Evolutionary conservation across 1,284 basidiomycete species (phyloP), one percentile per base, ranked within the genome.

Genomic region (Phellinidium pouzarii): DNA sequence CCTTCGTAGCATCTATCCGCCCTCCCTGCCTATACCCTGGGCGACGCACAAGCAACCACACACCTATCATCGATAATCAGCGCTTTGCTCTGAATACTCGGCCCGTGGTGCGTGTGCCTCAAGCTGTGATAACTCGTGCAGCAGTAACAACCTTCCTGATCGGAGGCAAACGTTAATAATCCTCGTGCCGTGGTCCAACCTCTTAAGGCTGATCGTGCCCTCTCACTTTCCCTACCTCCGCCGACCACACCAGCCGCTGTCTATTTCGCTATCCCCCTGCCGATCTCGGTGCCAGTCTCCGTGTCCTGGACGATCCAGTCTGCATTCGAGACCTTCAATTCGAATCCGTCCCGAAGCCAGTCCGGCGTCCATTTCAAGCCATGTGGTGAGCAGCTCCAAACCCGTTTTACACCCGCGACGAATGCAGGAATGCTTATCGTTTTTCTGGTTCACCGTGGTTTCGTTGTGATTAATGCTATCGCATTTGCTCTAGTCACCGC

Each of bases 221-320:
- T 51, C 57, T 52, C 44, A 55, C 54, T 60, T 60, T 64, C 62
- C 78, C 74, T 84, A 82, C 78, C 77, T 82, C 81, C 80, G 80
- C 80, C 81, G 81, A 80, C 74, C 66, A 61, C 65, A 34, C 65
- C 58, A 50, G 48, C 47, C 52, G 36, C 60, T 61, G 57, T 60
- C 59, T 53, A 52, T 44, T 54, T 59, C 54, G 52, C 56, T 50
- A n/a, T 17, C 45, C 43, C 42, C 17, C 45, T 52, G 34, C 48
- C 44, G 50, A 46, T 46, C 44, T 19, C 44, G 42, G 44, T 37
- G 50, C 42, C 20, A 37, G 38, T 46, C 25, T 34, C 51, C 26
- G 31, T 46, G 45, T 8, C 42, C 19, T 7, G 37, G n/a, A 25
- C 41, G 23, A 22, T 31, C 41, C 44, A 19, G 17, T 23, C 40